Evolutionary conservation across 345 rosid genomes (phyloP), one percentile per base, ranked within the genome.

Genomic region (Gossypium raimondii): DNA sequence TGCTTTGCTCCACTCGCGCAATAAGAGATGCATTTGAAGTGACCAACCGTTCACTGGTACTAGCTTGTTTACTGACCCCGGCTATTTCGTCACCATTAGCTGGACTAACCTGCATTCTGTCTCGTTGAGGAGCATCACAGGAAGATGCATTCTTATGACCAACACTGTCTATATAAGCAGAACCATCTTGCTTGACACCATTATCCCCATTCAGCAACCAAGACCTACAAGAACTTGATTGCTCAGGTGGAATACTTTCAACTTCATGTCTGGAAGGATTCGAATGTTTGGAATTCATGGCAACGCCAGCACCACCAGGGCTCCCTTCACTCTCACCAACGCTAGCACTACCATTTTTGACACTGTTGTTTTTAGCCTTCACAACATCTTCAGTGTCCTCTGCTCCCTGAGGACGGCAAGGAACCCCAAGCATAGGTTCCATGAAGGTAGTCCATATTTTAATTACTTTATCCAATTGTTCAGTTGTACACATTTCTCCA

Each of bases 391-490:
- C 92, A 62, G 81, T 88, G 82, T 93, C 94, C 86, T 90, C 94
- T 24, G 92, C 85, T 78, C 96, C 94, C 74, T 87, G 92, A 81
- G 96, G 90, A 29, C 98, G 91, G 75, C 87, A 83, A 81, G 97
- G 86, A 84, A 89, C 90, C 63, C 96, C 94, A 44, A 93, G 82
- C 73, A 89, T 72, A 55, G 97, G 99, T 74, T 93, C 99, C 83
- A 95, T 78, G 80, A 95, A 91, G n/a, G 91, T 89, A 67, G 91
- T 93, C 98, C 99, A 95, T 58, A 95, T 84, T 80, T 88, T 93
- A 90, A 93, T 88, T 67, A 93, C 92, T 83, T 91, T 90, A 79
- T 91, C 96, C 74, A 90, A 76, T 86, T 91, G 97, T 73, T 95
- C 98, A 18, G 87, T 77, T 76, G 99, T 81, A 82, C 98, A 93